These are phyloP conservation scores for Metschnikowia baotianmanensis DNA, from an alignment of 805 yeast genomes.

Conservation along the genomic window DNA sequence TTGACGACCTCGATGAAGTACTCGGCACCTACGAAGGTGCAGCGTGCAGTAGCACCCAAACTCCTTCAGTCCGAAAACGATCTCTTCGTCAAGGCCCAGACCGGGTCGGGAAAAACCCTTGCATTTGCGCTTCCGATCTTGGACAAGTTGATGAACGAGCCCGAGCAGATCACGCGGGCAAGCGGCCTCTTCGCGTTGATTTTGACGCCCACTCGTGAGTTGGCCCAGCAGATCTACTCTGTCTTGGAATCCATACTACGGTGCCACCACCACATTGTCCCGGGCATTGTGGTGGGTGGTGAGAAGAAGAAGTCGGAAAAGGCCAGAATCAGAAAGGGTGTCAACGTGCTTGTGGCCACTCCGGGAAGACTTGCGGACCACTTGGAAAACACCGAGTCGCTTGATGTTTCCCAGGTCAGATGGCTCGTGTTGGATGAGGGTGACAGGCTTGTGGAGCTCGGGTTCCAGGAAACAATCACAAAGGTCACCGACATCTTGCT, in stretches of 20 bases:
- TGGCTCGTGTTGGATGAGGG: constrained; percentile 97
- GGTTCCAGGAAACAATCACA: constrained; percentile 90
- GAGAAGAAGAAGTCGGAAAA: constrained; percentile 97
- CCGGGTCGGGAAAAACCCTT: constrained; percentile 97
- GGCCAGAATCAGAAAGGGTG: constrained; percentile 93
- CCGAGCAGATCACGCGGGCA: constrained; percentile 46
- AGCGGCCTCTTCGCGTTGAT: constrained; percentile 88
- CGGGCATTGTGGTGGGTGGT: constrained; percentile 97
- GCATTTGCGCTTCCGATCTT: constrained; percentile 84
- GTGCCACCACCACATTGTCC: constrained; percentile 85
- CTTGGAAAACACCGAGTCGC: constrained; percentile 78
- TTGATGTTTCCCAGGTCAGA: constrained; percentile 70
- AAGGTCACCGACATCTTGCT: constrained; percentile 65
- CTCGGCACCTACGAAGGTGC: constrained; percentile 80
- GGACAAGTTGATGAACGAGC: constrained; percentile 61
- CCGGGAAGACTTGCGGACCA: constrained; percentile 97
- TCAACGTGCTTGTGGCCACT: constrained; percentile 92
- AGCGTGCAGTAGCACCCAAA: constrained; percentile 75
- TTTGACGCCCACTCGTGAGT: constrained; percentile 91
- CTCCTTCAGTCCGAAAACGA: constrained; percentile 46
- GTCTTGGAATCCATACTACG: constrained; percentile 72
- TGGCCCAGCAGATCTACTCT: constrained; percentile 84
- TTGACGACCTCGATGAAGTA: constrained; percentile 55
- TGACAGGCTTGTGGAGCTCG: constrained; percentile 91
- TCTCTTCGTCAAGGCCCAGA: constrained; percentile 90